Evolutionary conservation across 78 protist species (phyloP).

Genomic region (Planoprotostelium fungivorum): DNA sequence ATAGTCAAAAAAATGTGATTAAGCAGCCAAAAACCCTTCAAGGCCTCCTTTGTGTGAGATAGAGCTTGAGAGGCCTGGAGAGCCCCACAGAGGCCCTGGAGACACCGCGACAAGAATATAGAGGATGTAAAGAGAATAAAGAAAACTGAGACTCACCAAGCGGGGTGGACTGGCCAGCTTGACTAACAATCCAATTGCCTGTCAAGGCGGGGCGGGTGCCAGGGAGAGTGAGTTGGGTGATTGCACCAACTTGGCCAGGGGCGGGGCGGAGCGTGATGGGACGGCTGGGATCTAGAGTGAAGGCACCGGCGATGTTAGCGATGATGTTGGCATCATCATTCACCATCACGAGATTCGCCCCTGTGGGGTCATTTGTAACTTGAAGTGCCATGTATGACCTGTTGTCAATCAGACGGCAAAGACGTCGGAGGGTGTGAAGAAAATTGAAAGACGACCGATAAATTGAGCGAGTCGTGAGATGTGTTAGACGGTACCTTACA

Average conservation of each 20-base stretch:
- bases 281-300: neutral
- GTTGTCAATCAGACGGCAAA: too few species aligned
- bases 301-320: neutral
- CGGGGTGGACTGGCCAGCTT: neutral
- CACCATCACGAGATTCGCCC: neutral
- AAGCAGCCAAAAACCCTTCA: too few species aligned
- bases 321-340: neutral
- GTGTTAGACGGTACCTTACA: too few species aligned
- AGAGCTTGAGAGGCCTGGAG: too few species aligned
- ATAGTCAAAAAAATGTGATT: too few species aligned
- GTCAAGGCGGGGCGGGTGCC: slow-evolving; percentile 2
- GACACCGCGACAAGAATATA: neutral
- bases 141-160: neutral
- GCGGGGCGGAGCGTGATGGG: neutral
- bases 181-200: neutral
- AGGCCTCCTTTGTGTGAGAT: too few species aligned
- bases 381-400: too few species aligned
- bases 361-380: slow-evolving; percentile 1
- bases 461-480: too few species aligned
- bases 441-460: too few species aligned
- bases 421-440: too few species aligned
- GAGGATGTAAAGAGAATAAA: neutral
- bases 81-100: too few species aligned
- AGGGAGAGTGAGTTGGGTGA: neutral
- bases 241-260: too few species aligned